phyloP scores from a whole-genome alignment of 176 grass and related monocot genomes.

The Guadua angustifolia region DNA sequence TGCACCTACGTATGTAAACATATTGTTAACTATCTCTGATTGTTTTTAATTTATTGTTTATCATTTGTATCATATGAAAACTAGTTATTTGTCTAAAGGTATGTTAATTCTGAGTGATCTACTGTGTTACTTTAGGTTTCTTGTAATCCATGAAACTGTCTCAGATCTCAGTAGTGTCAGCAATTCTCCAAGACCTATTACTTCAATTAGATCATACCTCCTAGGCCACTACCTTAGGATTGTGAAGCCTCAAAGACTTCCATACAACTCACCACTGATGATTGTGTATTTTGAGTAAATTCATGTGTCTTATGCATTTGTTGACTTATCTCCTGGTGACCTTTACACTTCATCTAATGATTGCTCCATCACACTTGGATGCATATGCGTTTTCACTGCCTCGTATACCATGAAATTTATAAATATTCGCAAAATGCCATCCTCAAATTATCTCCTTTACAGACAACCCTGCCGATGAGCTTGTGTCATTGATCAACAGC shows the following conservation, averaged over 20 bases:
- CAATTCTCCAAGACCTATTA: background rate
- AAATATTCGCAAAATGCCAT: background rate
- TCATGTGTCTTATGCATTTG: background rate
- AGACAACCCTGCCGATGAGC: conserved; percentile 86
- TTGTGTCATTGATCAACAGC: conserved; percentile 71
- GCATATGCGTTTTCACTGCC: background rate
- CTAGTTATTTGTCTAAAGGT: background rate
- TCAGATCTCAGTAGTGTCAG: background rate
- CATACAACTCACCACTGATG: background rate
- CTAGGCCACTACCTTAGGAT: background rate
- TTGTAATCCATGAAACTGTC: background rate
- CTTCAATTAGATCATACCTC: background rate
- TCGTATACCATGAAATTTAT: conserved; percentile 22
- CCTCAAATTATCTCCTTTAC: conserved; percentile 28
- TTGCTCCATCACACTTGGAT: background rate
- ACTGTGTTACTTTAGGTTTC: background rate
- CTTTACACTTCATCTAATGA: background rate
- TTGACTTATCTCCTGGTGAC: conserved; percentile 9
- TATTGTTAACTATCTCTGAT: background rate
- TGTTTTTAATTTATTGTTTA: background rate
- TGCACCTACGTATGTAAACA: background rate
- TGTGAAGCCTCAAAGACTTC: conserved; percentile 14
- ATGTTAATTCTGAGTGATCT: background rate
- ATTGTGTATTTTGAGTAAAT: background rate
- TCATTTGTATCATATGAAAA: background rate